Percentiles rank a stretch among this genome's conserved stretches.
Conservation (phyloP, 2,329 filamentous ascomycete species). For the Epicoccum sorghinum region DNA sequence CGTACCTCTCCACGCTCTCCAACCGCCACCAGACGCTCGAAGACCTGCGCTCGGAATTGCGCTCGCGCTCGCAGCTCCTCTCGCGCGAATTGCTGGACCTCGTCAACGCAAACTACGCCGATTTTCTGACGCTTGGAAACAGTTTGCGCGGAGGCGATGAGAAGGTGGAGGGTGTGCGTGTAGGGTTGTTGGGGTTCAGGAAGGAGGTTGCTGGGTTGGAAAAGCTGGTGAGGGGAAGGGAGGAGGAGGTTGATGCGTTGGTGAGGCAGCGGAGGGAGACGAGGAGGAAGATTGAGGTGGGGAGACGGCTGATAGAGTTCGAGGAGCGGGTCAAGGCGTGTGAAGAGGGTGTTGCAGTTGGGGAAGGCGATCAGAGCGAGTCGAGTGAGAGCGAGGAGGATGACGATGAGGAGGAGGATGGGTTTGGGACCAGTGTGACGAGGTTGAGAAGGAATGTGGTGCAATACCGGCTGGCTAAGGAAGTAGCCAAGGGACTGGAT, state of each 20-base stretch:
- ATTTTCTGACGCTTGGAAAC: conserved; percentile 82
- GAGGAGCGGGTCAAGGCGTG: conserved; percentile 64
- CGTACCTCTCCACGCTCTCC: conserved; percentile 81
- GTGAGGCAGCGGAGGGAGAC: conserved; percentile 75
- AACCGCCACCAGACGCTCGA: conserved; percentile 95
- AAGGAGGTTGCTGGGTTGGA: conserved; percentile 80
- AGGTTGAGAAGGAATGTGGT: conserved; percentile 62
- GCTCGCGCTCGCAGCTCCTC: conserved; percentile 78
- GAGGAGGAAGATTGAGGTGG: conserved; percentile 66
- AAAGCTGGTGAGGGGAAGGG: conserved; percentile 67
- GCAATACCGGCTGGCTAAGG: conserved; percentile 63
- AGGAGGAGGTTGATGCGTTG: conserved; percentile 66
- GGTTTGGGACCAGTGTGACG: conserved; percentile 40
- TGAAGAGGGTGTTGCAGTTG: conserved; percentile 40
- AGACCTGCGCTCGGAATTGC: conserved; percentile 85
- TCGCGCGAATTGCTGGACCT: conserved; percentile 89
- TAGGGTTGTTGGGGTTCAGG: conserved; percentile 84
- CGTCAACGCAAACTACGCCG: conserved; percentile 93
- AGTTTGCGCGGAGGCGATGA: conserved; percentile 88
- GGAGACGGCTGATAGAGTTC: conserved; percentile 68
- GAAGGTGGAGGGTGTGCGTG: conserved; percentile 85
- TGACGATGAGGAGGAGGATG: conserved; percentile 42
- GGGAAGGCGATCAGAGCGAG: conserved; percentile 32
- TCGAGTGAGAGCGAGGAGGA: conserved; percentile 43
- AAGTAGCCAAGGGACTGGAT: conserved; percentile 58